Evolutionary conservation across 495 filamentous ascomycete species (phyloP).

Genomic region (Amniculicola lignicola): DNA sequence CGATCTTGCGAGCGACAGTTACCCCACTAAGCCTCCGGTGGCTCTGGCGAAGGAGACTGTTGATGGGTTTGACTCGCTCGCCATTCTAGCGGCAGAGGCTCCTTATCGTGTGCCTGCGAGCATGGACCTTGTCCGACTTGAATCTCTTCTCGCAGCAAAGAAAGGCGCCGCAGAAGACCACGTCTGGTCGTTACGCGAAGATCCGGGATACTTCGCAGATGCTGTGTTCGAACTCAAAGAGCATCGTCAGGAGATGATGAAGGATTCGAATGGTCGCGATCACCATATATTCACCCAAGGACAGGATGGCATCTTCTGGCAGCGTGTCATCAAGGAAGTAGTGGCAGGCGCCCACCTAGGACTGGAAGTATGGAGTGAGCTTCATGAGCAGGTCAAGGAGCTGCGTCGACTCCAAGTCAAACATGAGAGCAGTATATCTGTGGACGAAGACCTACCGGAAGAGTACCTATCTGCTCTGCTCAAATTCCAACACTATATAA

Average conservation of each 20-base stretch:
- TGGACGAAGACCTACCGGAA: slow-evolving; percentile 38
- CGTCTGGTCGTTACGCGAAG: slow-evolving; percentile 53
- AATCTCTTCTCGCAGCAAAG: slow-evolving; percentile 44
- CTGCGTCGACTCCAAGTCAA: slow-evolving; percentile 37
- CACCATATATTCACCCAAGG: slow-evolving; percentile 36
- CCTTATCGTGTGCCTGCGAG: slow-evolving; percentile 46
- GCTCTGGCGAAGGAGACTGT: slow-evolving; percentile 8
- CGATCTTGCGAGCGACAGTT: slow-evolving; percentile 20
- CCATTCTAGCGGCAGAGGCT: slow-evolving; percentile 44
- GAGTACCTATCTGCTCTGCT: slow-evolving; percentile 41
- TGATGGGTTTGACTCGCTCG: slow-evolving; percentile 36
- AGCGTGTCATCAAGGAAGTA: slow-evolving; percentile 36
- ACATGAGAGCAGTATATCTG: slow-evolving; percentile 36
- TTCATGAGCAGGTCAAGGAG: slow-evolving; percentile 36
- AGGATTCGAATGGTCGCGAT: slow-evolving; percentile 33
- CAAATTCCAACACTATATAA: slow-evolving; percentile 39
- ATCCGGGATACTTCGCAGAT: slow-evolving; percentile 52
- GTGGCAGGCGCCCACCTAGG: slow-evolving; percentile 33
- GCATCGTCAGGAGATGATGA: slow-evolving; percentile 44
- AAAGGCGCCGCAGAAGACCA: slow-evolving; percentile 48
- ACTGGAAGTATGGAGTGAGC: slow-evolving; percentile 35
- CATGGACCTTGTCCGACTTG: slow-evolving; percentile 45
- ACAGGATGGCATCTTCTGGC: slow-evolving; percentile 37
- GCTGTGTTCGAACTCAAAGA: slow-evolving; percentile 41
- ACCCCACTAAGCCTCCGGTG: slow-evolving; percentile 38